Conservation (phyloP, 169 alveolate genomes). For the Plasmodium blacklocki region DNA sequence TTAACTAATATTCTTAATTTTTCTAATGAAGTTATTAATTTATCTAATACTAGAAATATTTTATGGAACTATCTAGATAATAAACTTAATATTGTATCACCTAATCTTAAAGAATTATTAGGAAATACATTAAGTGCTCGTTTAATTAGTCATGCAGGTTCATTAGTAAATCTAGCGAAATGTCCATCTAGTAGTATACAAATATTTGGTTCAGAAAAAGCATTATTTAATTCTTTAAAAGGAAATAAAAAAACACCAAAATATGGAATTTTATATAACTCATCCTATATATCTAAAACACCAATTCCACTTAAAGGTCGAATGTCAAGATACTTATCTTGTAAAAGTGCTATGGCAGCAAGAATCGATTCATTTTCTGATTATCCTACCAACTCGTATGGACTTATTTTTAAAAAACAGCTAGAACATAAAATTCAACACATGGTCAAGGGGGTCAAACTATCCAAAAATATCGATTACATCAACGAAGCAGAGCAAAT, state of each 20-base stretch:
- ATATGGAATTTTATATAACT: conserved; percentile 97
- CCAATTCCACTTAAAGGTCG: conserved; percentile 95
- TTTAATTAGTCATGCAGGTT: conserved; percentile 98
- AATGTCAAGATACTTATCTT: conserved; percentile 97
- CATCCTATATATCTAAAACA: conserved; percentile 97
- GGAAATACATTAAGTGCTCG: conserved; percentile 98
- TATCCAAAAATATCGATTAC: conserved; percentile 89
- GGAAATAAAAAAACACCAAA: conserved; percentile 99
- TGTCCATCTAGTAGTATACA: conserved; percentile 97
- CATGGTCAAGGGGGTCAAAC: conserved; percentile 88
- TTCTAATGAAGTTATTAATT: conserved; percentile 92
- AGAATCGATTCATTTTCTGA: conserved; percentile 95
- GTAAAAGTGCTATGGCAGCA: conserved; percentile 98
- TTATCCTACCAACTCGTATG: conserved; percentile 89
- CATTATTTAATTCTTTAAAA: conserved; percentile 98
- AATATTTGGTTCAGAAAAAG: conserved; percentile 98
- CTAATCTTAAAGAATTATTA: conserved; percentile 95
- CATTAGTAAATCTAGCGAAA: conserved; percentile 95
- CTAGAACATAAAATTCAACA: conserved; percentile 96
- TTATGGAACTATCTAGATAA: conserved; percentile 91
- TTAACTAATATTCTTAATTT: conserved; percentile 91
- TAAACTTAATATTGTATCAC: conserved; percentile 97
- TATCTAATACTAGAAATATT: conserved; percentile 91
- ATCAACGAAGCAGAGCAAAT: conserved; percentile 90
- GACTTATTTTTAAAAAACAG: conserved; percentile 94